A percentile compares a stretch with the other conserved stretches of the same genome.
phyloP scores from a whole-genome alignment of 805 yeast species.

The Yamadazyma tumulicola region DNA sequence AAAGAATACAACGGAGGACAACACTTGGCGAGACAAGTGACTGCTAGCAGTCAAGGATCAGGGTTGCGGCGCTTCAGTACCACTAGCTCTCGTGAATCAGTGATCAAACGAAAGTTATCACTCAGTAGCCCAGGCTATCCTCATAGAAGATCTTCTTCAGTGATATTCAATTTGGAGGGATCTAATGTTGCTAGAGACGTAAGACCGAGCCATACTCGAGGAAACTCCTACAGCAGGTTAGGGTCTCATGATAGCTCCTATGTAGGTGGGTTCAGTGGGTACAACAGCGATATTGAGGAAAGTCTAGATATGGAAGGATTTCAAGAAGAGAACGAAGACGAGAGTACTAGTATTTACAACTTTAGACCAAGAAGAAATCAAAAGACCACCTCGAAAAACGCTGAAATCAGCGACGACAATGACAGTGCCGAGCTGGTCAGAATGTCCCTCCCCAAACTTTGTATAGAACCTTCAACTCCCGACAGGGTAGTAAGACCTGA shows the following conservation, averaged over 20 bases:
- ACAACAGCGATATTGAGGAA: slow-evolving; percentile 1
- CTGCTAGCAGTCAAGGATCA: background rate
- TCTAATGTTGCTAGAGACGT: background rate
- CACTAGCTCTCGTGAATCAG: slow-evolving; percentile 13
- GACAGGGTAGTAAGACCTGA: background rate
- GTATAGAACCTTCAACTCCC: slow-evolving; percentile 5
- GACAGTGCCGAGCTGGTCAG: background rate
- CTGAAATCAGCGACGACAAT: background rate
- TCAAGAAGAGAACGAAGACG: slow-evolving; percentile 3
- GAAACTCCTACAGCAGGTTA: background rate
- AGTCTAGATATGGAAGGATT: background rate
- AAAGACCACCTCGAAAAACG: background rate
- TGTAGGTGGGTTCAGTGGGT: slow-evolving; percentile 1
- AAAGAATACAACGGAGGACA: background rate
- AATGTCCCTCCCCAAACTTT: background rate
- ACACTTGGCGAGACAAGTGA: slow-evolving; percentile 1
- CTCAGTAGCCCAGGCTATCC: slow-evolving; percentile 1
- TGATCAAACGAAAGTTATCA: slow-evolving; percentile 15
- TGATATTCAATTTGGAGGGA: slow-evolving; percentile 4
- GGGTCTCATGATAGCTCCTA: background rate
- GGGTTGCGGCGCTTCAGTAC: slow-evolving; percentile 1
- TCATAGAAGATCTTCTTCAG: slow-evolving; percentile 6
- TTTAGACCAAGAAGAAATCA: slow-evolving; percentile 5
- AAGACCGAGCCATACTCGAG: slow-evolving; percentile 1
- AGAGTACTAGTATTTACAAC: slow-evolving; percentile 7